Evolutionary conservation across 192 early-diverging fungal species (phyloP), one percentile per base, ranked within the genome.

Genomic region (Geranomyces michiganensis): DNA sequence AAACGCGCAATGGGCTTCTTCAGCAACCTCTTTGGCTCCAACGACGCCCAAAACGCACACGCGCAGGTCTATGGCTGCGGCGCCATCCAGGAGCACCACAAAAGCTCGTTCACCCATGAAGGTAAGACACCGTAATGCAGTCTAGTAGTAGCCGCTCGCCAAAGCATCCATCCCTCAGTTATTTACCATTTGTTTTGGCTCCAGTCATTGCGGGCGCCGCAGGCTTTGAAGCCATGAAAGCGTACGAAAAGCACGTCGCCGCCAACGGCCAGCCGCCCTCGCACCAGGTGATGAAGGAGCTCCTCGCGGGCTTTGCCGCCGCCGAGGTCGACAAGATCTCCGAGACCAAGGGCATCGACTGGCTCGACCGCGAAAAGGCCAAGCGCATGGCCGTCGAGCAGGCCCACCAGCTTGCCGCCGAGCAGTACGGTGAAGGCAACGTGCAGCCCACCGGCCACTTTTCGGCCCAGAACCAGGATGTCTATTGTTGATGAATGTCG

Each of bases 171-270:
- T n/a, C n/a, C 10, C 36, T 41, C 36, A 41, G 5, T 41, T 41
- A 10, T 10, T 41, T 41, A 3, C 36, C 36, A 21, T 36, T 62
- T 62, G 13, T 27, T 21, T 36, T 31, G 10, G 13, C 1, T 58
- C 0, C 48, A 68, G 68, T 69, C 67, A 61, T 86, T 30, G 81
- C 79, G 19, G 79, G 77, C 36, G 85, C 83, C 30, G 85, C 83
- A 13, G 85, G 75, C 32, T 85, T 83, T 64, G 85, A 81, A 49
- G 85, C 83, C 29, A 78, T 83, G 77, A 80, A 74, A 33, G 41
- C 70, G 1, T 77, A 75, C 65, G 84, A 75, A 55, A 33, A 49
- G 36, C 73, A 75, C 66, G 4, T 58, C 31, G 73, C 73, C 19
- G 41, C 15, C 17, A 75, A 68, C 43, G 65, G 66, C 15, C 19